phyloP scores from a whole-genome alignment of 192 early-diverging fungal species.

The Coemansia sp. region DNA sequence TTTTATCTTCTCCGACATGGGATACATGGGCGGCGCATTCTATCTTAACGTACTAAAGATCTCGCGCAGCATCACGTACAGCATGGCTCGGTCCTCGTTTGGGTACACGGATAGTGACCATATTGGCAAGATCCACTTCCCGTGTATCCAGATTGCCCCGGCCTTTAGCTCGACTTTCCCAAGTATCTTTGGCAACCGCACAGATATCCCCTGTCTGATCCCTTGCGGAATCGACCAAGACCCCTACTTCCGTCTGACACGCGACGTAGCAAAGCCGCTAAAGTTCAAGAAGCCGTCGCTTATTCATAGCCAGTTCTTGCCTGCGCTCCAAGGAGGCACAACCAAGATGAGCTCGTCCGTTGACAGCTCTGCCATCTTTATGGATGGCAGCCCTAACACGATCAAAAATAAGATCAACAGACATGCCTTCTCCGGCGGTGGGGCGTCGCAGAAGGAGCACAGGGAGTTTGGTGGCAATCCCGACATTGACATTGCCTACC shows the following conservation, averaged over 20 bases:
- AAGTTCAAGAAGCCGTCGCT: slow-evolving; percentile 96
- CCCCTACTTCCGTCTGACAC: slow-evolving; percentile 97
- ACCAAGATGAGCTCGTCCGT: slow-evolving; percentile 97
- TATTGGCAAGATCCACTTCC: slow-evolving; percentile 95
- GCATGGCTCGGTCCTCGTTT: slow-evolving; percentile 83
- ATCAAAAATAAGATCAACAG: slow-evolving; percentile 99
- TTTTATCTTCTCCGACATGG: slow-evolving; percentile 94
- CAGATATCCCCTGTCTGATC: slow-evolving; percentile 94
- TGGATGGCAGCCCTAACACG: slow-evolving; percentile 85
- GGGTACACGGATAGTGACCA: slow-evolving; percentile 89
- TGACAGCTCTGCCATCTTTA: slow-evolving; percentile 88
- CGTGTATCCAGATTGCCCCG: slow-evolving; percentile 90
- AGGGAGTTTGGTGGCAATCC: slow-evolving; percentile 79
- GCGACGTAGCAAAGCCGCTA: slow-evolving; percentile 88
- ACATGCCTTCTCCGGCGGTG: slow-evolving; percentile 93
- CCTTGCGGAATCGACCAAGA: slow-evolving; percentile 99
- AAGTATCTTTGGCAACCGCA: slow-evolving; percentile 88
- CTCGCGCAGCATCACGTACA: slow-evolving; percentile 84
- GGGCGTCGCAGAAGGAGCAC: slow-evolving; percentile 84
- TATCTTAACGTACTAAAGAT: slow-evolving; percentile 93
- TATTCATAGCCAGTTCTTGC: slow-evolving; percentile 96
- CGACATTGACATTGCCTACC: slow-evolving; percentile 96
- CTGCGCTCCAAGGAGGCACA: slow-evolving; percentile 84
- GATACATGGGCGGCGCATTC: slow-evolving; percentile 88
- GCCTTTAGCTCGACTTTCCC: slow-evolving; percentile 96